Base-by-base conservation (phyloP, 1,284 basidiomycete genomes). In the Leccinum variabile region DNA sequence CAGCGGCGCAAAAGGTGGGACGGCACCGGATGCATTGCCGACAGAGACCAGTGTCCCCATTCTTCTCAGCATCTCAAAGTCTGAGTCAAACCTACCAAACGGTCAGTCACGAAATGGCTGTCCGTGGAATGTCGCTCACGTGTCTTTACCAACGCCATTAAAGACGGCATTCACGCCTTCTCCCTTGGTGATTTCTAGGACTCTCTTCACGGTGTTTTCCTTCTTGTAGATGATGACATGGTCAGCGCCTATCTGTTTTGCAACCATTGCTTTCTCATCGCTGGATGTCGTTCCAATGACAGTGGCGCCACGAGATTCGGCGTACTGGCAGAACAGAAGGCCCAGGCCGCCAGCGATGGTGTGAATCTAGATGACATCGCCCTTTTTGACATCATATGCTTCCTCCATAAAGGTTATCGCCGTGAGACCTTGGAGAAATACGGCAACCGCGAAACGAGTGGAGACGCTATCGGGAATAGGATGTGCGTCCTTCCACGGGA, bases 91-190 rank as follows among this genome's bases (percentile, higher is more conserved):
- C 8, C 91, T 92, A 54, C 11, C 52, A 18, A 50, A 22, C 10
- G 8, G 11, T 57, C 25, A 28, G 4, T 28, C 25, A 5, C 25
- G 25, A 28, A 28, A 28, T 28, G 25, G 25, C 25, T 28, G 25
- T 28, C 25, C 28, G 18, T 18, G 18, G 13, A 2, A 33, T 18
- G 6, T 8, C 37, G 80, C 88, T 63, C 73, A 92, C 82, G 94
- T 96, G 74, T 94, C 91, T 77, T 91, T 95, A 9, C 97, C 97
- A 28, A 99, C 94, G 52, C 96, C 95, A 75, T 99, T 96, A 72
- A 91, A 97, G 41, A 96, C 84, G 10, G 85, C 95, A 68, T 95
- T 83, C 8, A 95, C 91, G 25, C 96, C 96, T 69, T 90, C 83
- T 2, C 91, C 92, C 58, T 85, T 84, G 0, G 95, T 96, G 60